Evolutionary conservation across 1,284 basidiomycete genomes (phyloP).

Genomic region (Ceratobasidium sp.): DNA sequence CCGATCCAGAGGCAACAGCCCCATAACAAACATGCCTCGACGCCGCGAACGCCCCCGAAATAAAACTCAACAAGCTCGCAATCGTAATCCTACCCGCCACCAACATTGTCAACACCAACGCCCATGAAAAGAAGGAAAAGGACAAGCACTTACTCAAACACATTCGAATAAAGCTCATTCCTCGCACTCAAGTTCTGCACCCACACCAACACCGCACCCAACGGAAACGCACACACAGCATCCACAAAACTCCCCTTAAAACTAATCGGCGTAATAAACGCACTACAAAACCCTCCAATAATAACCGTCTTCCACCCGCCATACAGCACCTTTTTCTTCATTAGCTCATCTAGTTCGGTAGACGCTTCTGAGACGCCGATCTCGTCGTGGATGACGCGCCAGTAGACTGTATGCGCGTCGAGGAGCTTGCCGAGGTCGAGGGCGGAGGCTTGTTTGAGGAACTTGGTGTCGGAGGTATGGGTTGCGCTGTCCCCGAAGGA

Average conservation of each 20-base stretch:
- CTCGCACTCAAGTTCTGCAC: conserved; percentile 82
- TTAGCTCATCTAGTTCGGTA: conserved; percentile 78
- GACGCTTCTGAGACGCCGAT: conserved; percentile 86
- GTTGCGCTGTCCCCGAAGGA: conserved; percentile 87
- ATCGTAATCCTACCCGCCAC: conserved; percentile 73
- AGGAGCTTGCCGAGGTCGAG: conserved; percentile 84
- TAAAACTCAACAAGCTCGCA: conserved; percentile 83
- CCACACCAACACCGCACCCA: conserved; percentile 83
- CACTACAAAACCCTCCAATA: conserved; percentile 86
- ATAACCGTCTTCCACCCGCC: conserved; percentile 75
- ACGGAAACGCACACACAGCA: conserved; percentile 78
- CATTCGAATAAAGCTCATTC: conserved; percentile 87
- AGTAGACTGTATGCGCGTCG: conserved; percentile 83
- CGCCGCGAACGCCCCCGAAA: conserved; percentile 82
- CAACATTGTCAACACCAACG: background rate
- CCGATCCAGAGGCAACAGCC: conserved; percentile 84
- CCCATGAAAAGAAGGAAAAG: conserved; percentile 16
- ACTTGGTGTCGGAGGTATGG: conserved; percentile 88
- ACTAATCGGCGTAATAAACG: conserved; percentile 79
- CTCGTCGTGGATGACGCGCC: conserved; percentile 90
- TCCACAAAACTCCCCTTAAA: conserved; percentile 88
- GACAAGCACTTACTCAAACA: conserved; percentile 76
- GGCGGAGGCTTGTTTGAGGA: conserved; percentile 81
- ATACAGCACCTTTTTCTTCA: conserved; percentile 76
- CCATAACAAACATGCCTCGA: conserved; percentile 85